Evolutionary conservation across 2,329 filamentous ascomycete species (phyloP).

Genomic region (Fusarium bactridioides): DNA sequence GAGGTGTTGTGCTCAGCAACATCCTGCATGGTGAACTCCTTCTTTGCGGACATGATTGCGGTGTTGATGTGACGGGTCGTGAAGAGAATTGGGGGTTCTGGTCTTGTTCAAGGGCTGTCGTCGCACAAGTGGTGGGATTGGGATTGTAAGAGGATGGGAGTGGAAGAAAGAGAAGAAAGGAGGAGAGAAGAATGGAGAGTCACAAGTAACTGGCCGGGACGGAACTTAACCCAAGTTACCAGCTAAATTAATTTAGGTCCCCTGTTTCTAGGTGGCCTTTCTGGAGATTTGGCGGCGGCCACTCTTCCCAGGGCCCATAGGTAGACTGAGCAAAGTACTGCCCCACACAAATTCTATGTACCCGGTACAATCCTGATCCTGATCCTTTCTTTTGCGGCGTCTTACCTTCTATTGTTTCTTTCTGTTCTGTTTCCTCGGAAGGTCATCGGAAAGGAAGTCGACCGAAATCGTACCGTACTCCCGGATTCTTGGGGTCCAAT

Average conservation of each 20-base stretch:
- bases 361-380: not conserved
- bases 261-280: conserved; percentile 29
- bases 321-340: not conserved
- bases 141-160: conserved; percentile 9
- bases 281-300: conserved; percentile 24
- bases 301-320: not conserved
- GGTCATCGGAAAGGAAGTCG: conserved; percentile 1
- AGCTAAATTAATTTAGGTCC: conserved; percentile 31
- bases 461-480: not conserved
- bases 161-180: conserved; percentile 15
- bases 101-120: conserved; percentile 17
- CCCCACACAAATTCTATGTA: conserved; percentile 10
- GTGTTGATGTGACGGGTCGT: conserved; percentile 23
- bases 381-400: not conserved
- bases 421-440: conserved; percentile 17
- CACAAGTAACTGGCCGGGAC: conserved; percentile 7
- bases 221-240: conserved; percentile 1
- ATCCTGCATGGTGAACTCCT: conserved; percentile 78
- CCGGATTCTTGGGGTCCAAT: not conserved
- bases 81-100: conserved; percentile 9
- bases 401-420: not conserved
- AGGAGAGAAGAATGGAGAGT: conserved; percentile 24
- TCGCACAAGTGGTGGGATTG: conserved; percentile 22
- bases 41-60: conserved; percentile 45
- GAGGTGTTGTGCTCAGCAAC: conserved; percentile 88